Percentiles rank a stretch among this genome's conserved stretches.
These are phyloP conservation scores for Teratosphaeria pseudoeucalypti DNA, from an alignment of 2,329 filamentous ascomycete species.

Conservation along the genomic window DNA sequence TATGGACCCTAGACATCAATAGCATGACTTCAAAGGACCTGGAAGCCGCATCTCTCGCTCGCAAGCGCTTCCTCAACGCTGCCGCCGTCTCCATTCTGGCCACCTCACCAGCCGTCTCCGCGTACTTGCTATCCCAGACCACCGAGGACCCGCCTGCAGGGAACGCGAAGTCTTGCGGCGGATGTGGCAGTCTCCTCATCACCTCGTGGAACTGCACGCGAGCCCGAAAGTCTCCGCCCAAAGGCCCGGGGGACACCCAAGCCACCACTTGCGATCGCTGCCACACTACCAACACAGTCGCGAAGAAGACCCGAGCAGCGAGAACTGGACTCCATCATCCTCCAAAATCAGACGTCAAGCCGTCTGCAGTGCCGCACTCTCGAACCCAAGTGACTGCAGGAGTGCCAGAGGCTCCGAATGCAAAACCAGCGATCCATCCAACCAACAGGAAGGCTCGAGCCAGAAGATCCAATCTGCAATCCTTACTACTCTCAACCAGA, in stretches of 20 bases:
- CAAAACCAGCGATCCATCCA: background rate
- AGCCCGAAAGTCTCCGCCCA: background rate
- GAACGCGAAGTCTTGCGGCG: background rate
- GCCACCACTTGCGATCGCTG: background rate
- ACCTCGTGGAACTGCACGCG: background rate
- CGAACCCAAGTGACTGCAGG: background rate
- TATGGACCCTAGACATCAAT: background rate
- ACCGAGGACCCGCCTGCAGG: background rate
- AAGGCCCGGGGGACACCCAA: background rate
- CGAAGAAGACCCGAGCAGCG: background rate
- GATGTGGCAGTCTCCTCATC: background rate
- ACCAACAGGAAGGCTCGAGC: slow-evolving; percentile 47
- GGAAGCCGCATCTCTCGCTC: background rate
- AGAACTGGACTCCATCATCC: background rate
- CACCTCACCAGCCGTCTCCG: background rate
- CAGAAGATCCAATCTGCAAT: slow-evolving; percentile 53
- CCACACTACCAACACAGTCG: background rate
- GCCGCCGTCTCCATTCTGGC: background rate
- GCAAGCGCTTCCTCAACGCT: background rate
- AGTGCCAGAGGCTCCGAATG: background rate
- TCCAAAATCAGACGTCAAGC: background rate
- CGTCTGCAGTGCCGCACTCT: background rate
- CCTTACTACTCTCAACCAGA: slow-evolving; percentile 48
- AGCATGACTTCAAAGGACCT: background rate
- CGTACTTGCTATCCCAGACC: background rate